Conservation (phyloP, 176 grass and related monocot genomes). For the Microstegium vimineum region DNA sequence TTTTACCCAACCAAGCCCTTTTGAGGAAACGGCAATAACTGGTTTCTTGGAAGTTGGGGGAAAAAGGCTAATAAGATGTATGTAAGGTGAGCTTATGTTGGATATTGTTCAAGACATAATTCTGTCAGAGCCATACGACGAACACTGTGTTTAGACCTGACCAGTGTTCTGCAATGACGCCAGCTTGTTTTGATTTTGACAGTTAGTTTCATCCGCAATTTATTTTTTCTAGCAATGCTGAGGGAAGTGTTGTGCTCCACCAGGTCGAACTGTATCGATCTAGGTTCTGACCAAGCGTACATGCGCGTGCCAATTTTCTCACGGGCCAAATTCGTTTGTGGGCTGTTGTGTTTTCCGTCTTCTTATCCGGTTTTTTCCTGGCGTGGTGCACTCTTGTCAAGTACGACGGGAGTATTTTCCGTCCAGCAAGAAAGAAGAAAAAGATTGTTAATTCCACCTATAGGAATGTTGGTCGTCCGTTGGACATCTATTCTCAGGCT, state of each 20-base stretch:
- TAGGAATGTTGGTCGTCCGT: too few species aligned
- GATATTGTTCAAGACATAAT: neutral
- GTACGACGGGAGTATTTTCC: too few species aligned
- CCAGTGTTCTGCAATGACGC: neutral
- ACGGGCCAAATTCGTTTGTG: neutral
- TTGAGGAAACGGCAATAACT: neutral
- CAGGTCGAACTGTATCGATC: too few species aligned
- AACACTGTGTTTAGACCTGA: neutral
- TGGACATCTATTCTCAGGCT: too few species aligned
- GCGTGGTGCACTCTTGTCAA: too few species aligned
- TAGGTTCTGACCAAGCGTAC: too few species aligned
- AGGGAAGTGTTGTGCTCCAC: too few species aligned
- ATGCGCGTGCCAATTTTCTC: neutral
- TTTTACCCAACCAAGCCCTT: conserved; percentile 36
- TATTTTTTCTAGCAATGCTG: too few species aligned
- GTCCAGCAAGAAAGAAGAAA: too few species aligned
- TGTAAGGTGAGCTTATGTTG: neutral
- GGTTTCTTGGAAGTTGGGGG: neutral
- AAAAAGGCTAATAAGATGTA: neutral
- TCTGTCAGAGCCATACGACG: neutral
- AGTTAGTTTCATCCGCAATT: neutral
- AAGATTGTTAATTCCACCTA: too few species aligned
- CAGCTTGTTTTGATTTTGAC: too few species aligned
- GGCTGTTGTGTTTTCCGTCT: neutral
- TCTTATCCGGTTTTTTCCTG: neutral